Evolutionary conservation across 495 filamentous ascomycete species (phyloP), one percentile per base, ranked within the genome.

Genomic region (Talaromyces trachyspermus): DNA sequence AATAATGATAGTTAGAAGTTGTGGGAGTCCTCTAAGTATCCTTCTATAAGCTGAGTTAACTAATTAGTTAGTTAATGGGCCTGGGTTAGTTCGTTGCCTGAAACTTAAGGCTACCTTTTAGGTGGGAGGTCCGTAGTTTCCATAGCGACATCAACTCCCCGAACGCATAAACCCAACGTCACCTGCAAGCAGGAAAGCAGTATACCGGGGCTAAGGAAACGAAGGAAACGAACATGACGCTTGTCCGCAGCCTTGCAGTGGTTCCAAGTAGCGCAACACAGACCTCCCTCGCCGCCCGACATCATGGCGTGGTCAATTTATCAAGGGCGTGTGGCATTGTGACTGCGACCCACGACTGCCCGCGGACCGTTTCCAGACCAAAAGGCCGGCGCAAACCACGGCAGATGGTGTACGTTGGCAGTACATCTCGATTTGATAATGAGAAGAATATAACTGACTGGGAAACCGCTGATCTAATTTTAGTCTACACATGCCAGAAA

Each of bases 401-500:
- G 81, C n/a, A 59, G 74, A 50, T 76, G 68, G 58, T 87, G 68
- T 72, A 66, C 48, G 55, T 49, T 37, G 14, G 14, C 36, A 7
- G 14, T 7, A 12, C 19, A 9, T 1, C 20, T 3, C 39, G n/a
- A 9, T 27, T 40, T 3, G n/a, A n/a, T n/a, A n/a, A n/a, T n/a
- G n/a, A n/a, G n/a, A n/a, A n/a, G n/a, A n/a, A n/a, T n/a, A n/a
- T n/a, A n/a, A n/a, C n/a, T n/a, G n/a, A n/a, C n/a, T n/a, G n/a
- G n/a, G n/a, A n/a, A n/a, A n/a, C n/a, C n/a, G n/a, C n/a, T n/a
- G n/a, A n/a, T n/a, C n/a, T n/a, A n/a, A 24, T 33, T 5, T 18
- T 20, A 78, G 74, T 89, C 60, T 88, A 83, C 55, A 79, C 70
- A 5, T 89, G 85, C 58, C 76, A 76, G 47, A 73, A 76, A 50